These are phyloP conservation scores for Urtica urens DNA, from an alignment of 306 rosid species.

Conservation along the genomic window DNA sequence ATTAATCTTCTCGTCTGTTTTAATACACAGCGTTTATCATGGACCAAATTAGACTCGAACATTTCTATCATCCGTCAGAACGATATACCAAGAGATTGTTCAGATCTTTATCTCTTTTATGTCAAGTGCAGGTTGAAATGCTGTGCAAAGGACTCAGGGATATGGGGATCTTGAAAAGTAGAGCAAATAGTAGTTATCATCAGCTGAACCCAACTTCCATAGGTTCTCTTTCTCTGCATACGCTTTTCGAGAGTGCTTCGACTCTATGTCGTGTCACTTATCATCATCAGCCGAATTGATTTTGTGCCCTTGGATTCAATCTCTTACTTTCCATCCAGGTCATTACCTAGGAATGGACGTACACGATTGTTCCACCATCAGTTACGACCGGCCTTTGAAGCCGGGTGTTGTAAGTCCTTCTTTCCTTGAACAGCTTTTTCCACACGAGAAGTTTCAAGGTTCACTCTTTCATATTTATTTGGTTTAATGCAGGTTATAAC, in stretches of 20 bases:
- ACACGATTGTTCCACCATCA: constrained; percentile 70
- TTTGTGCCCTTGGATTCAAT: neutral
- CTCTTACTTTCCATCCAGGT: constrained; percentile 34
- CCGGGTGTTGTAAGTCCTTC: constrained; percentile 93
- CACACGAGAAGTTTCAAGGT: too few species aligned
- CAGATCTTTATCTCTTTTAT: too few species aligned
- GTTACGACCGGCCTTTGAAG: constrained; percentile 53
- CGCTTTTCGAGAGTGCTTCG: too few species aligned
- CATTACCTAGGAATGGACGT: constrained; percentile 94
- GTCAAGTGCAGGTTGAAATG: constrained; percentile 61
- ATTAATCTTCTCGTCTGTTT: too few species aligned
- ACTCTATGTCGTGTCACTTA: too few species aligned
- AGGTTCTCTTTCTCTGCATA: constrained; percentile 40
- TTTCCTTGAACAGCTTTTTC: constrained; percentile 10
- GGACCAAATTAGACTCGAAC: too few species aligned
- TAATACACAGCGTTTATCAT: too few species aligned
- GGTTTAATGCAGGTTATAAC: constrained; percentile 62
- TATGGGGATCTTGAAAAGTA: constrained; percentile 55
- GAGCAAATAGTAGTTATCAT: constrained; percentile 46
- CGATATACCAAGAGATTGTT: too few species aligned
- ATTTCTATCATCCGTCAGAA: too few species aligned
- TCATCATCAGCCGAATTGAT: neutral
- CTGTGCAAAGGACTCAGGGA: constrained; percentile 70
- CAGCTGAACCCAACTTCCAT: constrained; percentile 90
- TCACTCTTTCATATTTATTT: neutral